These are phyloP conservation scores for Psilocybe subaeruginosa DNA, from an alignment of 768 basidiomycete genomes.

Conservation along the genomic window DNA sequence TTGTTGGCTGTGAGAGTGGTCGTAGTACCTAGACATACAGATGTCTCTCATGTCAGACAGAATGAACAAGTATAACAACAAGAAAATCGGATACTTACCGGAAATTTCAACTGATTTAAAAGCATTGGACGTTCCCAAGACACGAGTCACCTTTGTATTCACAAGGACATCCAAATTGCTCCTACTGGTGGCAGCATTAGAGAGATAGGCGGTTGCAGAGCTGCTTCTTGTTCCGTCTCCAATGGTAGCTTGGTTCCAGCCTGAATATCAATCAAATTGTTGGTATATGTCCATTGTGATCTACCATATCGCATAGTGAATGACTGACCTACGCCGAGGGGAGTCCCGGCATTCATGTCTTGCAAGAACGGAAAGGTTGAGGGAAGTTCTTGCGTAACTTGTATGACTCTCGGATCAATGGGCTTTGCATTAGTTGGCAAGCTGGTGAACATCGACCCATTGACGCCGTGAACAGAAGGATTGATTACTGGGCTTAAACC, in stretches of 20 bases:
- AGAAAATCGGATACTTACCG: neutral
- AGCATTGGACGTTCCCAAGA: constrained; percentile 13
- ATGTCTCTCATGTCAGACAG: neutral
- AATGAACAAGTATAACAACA: neutral
- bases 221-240: constrained; percentile 25
- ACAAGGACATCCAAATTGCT: constrained; percentile 32
- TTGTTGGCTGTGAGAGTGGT: constrained; percentile 38
- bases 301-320: neutral
- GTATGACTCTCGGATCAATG: constrained; percentile 33
- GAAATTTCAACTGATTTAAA: constrained; percentile 8
- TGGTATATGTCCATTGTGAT: neutral
- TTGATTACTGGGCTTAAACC: constrained; percentile 35
- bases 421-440: constrained; percentile 31
- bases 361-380: constrained; percentile 29
- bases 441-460: constrained; percentile 34
- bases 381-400: constrained; percentile 30
- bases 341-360: constrained; percentile 31
- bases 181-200: constrained; percentile 20
- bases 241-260: constrained; percentile 25
- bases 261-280: constrained; percentile 9
- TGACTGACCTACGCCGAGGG: constrained; percentile 23
- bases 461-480: constrained; percentile 37
- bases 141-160: constrained; percentile 26
- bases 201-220: constrained; percentile 27
- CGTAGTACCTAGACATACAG: neutral